Evolutionary conservation across 305 asterid species (phyloP).

Genomic region (Petunia hybrid): DNA sequence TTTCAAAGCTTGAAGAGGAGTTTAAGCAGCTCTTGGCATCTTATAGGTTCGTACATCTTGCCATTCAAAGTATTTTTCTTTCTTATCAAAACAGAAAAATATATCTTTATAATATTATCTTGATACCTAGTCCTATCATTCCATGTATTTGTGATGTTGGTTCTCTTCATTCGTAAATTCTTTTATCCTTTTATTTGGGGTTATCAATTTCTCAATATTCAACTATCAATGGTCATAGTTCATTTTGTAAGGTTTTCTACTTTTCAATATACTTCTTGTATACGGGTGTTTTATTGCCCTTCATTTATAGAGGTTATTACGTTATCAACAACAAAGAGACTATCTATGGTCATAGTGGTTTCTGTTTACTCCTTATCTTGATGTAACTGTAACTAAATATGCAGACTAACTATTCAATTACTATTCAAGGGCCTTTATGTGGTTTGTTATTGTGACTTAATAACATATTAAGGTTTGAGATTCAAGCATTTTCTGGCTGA

Average conservation of each 20-base stretch:
- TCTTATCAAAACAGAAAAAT: slow-evolving; percentile 14
- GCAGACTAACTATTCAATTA: slow-evolving; percentile 2
- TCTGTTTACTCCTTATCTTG: background rate
- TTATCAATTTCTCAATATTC: background rate
- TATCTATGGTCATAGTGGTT: slow-evolving; percentile 10
- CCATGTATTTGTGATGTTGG: background rate
- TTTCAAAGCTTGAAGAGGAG: slow-evolving; percentile 97
- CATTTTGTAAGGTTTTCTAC: no score
- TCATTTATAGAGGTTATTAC: no score
- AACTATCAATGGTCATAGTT: slow-evolving; percentile 1
- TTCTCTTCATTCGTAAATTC: slow-evolving; percentile 8
- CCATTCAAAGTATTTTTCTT: background rate
- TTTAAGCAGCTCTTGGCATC: slow-evolving; percentile 80
- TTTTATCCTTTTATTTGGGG: background rate
- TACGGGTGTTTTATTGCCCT: no score
- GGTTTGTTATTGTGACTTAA: background rate
- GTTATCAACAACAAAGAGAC: background rate
- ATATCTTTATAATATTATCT: background rate
- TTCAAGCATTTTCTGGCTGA: background rate
- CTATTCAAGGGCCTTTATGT: slow-evolving; percentile 14
- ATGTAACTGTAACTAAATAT: slow-evolving; percentile 12
- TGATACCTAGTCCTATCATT: background rate
- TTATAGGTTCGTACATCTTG: slow-evolving; percentile 65
- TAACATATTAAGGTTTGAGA: slow-evolving; percentile 18
- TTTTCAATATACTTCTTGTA: no score